Conservation (phyloP, 495 filamentous ascomycete genomes). For the Usnea hakonensis region DNA sequence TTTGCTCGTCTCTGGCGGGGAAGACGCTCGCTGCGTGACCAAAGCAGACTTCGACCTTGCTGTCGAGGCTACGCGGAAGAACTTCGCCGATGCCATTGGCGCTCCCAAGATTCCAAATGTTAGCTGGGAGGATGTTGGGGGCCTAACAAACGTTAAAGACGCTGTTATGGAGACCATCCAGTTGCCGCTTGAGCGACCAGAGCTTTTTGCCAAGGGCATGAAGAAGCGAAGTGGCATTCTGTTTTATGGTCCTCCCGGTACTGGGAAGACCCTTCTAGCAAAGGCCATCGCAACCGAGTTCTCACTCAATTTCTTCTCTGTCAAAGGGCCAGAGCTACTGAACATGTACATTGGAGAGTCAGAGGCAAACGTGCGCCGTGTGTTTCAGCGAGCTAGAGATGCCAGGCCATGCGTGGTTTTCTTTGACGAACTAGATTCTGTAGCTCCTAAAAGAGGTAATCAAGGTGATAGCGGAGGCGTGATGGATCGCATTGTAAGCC, state of each 20-base stretch:
- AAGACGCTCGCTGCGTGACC: slow-evolving; percentile 66
- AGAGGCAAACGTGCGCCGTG: slow-evolving; percentile 91
- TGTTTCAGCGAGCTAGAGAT: slow-evolving; percentile 91
- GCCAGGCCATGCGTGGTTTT: slow-evolving; percentile 97
- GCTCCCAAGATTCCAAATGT: slow-evolving; percentile 98
- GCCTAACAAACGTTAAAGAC: slow-evolving; percentile 86
- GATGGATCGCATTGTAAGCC: slow-evolving; percentile 97
- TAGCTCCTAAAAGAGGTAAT: slow-evolving; percentile 94
- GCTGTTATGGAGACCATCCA: slow-evolving; percentile 96
- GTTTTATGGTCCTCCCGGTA: slow-evolving; percentile 95
- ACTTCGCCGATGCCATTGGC: slow-evolving; percentile 94
- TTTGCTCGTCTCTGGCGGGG: slow-evolving; percentile 81
- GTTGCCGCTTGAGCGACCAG: slow-evolving; percentile 82
- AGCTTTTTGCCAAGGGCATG: slow-evolving; percentile 96
- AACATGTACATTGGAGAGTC: slow-evolving; percentile 99
- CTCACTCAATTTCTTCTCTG: slow-evolving; percentile 96
- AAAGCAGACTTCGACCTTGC: slow-evolving; percentile 82
- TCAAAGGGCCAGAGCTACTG: slow-evolving; percentile 93
- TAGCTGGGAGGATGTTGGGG: slow-evolving; percentile 92
- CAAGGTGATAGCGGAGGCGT: slow-evolving; percentile 97
- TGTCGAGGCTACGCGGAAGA: slow-evolving; percentile 90
- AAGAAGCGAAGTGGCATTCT: slow-evolving; percentile 97
- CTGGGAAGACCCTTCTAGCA: slow-evolving; percentile 91
- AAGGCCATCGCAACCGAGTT: slow-evolving; percentile 99
- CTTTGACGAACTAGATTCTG: slow-evolving; percentile 96